A percentile compares a stretch with the other conserved stretches of the same genome.
Evolutionary conservation across 306 rosid genomes (phyloP).

Genomic region (Potentilla sterilis): DNA sequence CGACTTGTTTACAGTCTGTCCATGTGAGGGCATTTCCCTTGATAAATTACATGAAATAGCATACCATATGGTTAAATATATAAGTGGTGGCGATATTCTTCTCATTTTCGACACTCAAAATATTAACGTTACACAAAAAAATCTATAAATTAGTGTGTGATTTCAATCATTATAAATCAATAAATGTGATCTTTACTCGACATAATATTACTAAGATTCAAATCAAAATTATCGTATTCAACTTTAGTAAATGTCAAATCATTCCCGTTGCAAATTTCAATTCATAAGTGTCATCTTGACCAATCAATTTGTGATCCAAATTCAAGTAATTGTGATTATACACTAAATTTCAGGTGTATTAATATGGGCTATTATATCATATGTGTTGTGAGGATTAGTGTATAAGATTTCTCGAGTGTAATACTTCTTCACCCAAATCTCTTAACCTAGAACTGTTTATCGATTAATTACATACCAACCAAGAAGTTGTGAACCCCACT

Average conservation of each 20-base stretch:
- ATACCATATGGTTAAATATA: no score
- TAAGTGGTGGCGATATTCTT: no score
- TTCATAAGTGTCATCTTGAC: not conserved
- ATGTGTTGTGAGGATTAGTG: no score
- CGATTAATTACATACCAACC: not conserved
- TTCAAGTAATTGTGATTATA: not conserved
- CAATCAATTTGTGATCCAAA: not conserved
- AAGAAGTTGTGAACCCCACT: not conserved
- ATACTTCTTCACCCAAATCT: not conserved
- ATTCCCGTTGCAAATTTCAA: not conserved
- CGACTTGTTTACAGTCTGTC: constrained; percentile 8
- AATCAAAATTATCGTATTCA: not conserved
- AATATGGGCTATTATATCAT: no score
- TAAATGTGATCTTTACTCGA: no score
- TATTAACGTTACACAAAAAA: no score
- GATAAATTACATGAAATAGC: no score
- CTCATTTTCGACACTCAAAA: no score
- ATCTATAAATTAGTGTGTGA: no score
- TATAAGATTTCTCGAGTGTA: not conserved
- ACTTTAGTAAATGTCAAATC: not conserved
- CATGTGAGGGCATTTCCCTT: not conserved
- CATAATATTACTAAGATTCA: not conserved
- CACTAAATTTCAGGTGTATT: no score
- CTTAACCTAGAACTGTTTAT: not conserved
- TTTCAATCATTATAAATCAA: no score